Conservation (phyloP, 192 early-diverging fungal genomes). For the Rhizoclosmatium sp. region DNA sequence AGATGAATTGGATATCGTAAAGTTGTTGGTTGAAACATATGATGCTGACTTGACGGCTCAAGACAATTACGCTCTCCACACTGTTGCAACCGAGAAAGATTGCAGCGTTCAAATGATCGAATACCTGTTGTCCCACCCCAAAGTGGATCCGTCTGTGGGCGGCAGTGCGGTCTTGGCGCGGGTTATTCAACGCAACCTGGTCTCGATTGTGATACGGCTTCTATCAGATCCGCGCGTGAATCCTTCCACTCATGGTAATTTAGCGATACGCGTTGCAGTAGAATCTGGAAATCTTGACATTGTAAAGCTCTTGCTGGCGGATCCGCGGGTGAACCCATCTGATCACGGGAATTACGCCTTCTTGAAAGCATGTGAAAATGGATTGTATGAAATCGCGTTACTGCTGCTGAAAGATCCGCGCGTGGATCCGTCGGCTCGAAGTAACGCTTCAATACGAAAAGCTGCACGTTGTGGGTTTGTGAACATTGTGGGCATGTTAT, state of each 20-base stretch:
- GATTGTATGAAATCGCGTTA: background rate
- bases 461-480: background rate
- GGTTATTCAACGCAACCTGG: background rate
- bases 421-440: background rate
- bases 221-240: background rate
- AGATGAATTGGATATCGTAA: conserved; percentile 26
- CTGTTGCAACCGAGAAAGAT: background rate
- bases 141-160: background rate
- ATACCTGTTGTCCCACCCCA: background rate
- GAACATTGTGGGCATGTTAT: background rate
- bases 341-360: background rate
- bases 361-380: background rate
- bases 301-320: background rate
- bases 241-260: background rate
- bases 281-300: background rate
- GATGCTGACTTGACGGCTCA: background rate
- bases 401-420: background rate
- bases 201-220: background rate
- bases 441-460: background rate
- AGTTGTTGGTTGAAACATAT: background rate
- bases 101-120: background rate
- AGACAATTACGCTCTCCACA: background rate
- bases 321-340: background rate
- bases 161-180: background rate
- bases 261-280: background rate